Base-by-base conservation (phyloP, 495 filamentous ascomycete species). In the Penicillium roqueforti region DNA sequence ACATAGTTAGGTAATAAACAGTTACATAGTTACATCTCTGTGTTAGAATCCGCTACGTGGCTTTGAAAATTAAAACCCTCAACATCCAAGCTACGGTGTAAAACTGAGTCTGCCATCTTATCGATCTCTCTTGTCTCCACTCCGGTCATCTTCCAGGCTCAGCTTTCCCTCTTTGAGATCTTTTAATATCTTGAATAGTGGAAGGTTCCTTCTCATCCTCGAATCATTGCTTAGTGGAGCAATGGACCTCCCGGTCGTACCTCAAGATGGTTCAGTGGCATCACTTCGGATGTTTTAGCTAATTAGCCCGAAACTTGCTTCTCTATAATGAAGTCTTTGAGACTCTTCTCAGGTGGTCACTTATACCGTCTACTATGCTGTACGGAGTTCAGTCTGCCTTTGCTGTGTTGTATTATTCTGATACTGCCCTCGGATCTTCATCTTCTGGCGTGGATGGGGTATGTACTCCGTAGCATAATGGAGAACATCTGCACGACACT, bases 21-120 rank as follows among this genome's bases (percentile, higher is more conserved):
- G 13, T 32, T 32, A 14, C 13, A 32, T 31, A 11, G 10, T 11
- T 10, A 31, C 9, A 31, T 9, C 9, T 31, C 28, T 29, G 8
- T 11, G 28, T 6, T 29, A 9, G 3, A 10, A 11, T 6, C 32
- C 25, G 40, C n/a, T 45, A 28, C n/a, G 42, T 45, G 26, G n/a
- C 26, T 7, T 45, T 45, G 1, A 18, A 39, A 20, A 39, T 11
- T 6, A 38, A 38, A 38, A 2, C 16, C 4, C 37, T 18, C 37
- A 39, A 52, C 34, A 34, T 52, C 20, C 18, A 31, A 36, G 36
- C 46, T 51, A 58, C 56, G 31, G 52, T 53, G 56, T 62, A 59
- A n/a, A 62, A 59, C 40, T 48, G 52, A 62, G 56, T 49, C 54
- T 54, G 39, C 59, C 38, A 47, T 47, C 41, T 40, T 41, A 48